phyloP scores from a whole-genome alignment of 768 basidiomycete species.

The Boletus pseudo-olivaceus region DNA sequence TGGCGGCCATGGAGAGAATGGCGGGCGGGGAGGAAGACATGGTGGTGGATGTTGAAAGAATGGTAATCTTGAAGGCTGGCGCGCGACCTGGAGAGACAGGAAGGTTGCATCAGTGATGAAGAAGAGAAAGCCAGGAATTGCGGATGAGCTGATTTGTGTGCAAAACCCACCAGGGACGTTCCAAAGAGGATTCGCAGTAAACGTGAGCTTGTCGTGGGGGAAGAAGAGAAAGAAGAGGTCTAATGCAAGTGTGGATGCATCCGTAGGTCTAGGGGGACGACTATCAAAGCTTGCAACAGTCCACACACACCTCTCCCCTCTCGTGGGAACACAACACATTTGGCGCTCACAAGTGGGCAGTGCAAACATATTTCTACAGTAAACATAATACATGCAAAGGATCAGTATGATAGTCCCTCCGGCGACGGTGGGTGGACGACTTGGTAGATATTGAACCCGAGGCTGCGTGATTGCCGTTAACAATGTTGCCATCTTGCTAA shows the following conservation, averaged over 20 bases:
- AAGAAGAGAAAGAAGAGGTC: constrained; percentile 5
- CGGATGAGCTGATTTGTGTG: constrained; percentile 3
- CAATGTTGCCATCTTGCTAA: neutral
- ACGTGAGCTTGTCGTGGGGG: constrained; percentile 9
- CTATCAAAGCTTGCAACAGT: neutral
- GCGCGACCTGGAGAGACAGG: constrained; percentile 1
- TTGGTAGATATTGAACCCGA: constrained; percentile 77
- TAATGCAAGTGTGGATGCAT: constrained; percentile 27
- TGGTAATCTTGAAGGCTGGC: constrained; percentile 3
- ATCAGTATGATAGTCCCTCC: constrained; percentile 3
- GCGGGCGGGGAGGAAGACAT: constrained; percentile 12
- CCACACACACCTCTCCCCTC: constrained; percentile 2
- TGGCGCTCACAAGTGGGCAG: constrained; percentile 4
- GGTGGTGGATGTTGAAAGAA: neutral
- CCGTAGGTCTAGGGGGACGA: constrained; percentile 31
- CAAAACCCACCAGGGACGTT: neutral
- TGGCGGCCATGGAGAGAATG: constrained; percentile 12
- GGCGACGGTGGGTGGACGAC: constrained; percentile 38
- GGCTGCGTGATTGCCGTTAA: constrained; percentile 38
- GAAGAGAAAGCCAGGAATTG: neutral
- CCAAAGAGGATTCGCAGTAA: constrained; percentile 1
- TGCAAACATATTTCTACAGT: constrained; percentile 5
- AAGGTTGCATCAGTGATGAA: neutral
- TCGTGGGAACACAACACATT: constrained; percentile 23
- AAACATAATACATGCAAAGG: neutral